Conservation (phyloP, 345 rosid species). For the Acer yangbiense region DNA sequence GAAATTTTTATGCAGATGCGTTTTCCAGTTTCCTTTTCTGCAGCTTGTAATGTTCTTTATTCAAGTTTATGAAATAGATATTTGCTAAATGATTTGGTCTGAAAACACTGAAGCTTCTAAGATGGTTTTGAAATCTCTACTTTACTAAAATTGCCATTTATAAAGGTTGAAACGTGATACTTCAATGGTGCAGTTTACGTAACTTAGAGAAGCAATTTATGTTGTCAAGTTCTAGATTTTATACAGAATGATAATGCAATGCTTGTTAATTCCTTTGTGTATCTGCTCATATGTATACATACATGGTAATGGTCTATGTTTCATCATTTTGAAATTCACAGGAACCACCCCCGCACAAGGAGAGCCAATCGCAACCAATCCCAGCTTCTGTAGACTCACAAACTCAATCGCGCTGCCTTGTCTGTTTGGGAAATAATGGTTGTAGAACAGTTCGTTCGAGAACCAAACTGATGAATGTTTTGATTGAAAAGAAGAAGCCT, state of each 20-base stretch:
- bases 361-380: constrained; percentile 39
- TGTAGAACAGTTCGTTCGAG: constrained; percentile 81
- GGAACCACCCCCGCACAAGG: constrained; percentile 36
- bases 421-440: constrained; percentile 58
- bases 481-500: constrained; percentile 75
- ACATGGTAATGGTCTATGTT: constrained; percentile 2
- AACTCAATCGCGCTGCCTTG: constrained; percentile 48
- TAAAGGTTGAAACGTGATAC: neutral
- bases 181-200: neutral
- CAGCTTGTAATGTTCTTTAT: neutral
- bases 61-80: constrained; percentile 5
- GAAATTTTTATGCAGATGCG: constrained; percentile 4
- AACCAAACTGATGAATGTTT: constrained; percentile 77
- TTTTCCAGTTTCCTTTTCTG: neutral
- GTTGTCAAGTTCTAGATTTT: neutral
- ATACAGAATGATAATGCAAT: neutral
- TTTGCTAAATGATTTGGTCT: neutral
- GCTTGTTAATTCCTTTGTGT: neutral
- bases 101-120: neutral
- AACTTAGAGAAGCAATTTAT: neutral
- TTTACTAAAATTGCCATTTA: neutral
- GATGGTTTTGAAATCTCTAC: neutral
- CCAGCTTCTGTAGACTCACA: constrained; percentile 27
- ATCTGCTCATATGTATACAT: neutral
- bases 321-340: constrained; percentile 25